Evolutionary conservation across 352 stramenopile species (phyloP), one percentile per base, ranked within the genome.

Genomic region (Globisporangium ultimum): DNA sequence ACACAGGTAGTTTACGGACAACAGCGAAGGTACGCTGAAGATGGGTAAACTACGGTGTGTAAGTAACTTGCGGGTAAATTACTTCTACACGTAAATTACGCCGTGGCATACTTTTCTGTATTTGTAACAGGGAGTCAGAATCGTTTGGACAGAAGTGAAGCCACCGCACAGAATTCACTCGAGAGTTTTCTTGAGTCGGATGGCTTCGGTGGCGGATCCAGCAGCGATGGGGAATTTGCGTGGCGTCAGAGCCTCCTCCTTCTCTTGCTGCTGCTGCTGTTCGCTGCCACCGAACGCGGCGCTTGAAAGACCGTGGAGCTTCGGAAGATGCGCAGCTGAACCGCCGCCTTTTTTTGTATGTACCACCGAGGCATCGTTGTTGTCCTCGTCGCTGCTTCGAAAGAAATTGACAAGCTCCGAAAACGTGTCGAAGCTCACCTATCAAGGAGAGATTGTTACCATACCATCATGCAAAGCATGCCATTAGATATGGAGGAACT

Each of bases 401-500:
- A 75, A 81, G 57, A 76, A 76, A 5, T 58, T 54, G 17, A 76
- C 73, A 21, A 91, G 64, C 24, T 87, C 75, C 5, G 65, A 63
- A 41, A 91, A 91, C 21, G 78, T 58, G 36, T 87, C 77, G 53
- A 91, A 89, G 34, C 71, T 71, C 58, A 89, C 67, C 81, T 91
- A 41, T 7, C 36, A 7, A 41, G 36, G 12, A 41, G 7, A 41
- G 12, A n/a, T n/a, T n/a, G n/a, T n/a, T n/a, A n/a, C n/a, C n/a
- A n/a, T n/a, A n/a, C n/a, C n/a, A n/a, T n/a, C 24, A 28, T 28
- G 5, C n/a, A 28, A 5, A 28, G 53, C 24, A 56, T 22, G 48
- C 12, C 11, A 22, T 45, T 7, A 42, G 15, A 50, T 17, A 2
- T 21, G n/a, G 20, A 48, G 17, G 3, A 4, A 14, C 14, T 24